These are phyloP conservation scores for Phytopythium kandeliae DNA, from an alignment of 352 stramenopile genomes.

Conservation along the genomic window DNA sequence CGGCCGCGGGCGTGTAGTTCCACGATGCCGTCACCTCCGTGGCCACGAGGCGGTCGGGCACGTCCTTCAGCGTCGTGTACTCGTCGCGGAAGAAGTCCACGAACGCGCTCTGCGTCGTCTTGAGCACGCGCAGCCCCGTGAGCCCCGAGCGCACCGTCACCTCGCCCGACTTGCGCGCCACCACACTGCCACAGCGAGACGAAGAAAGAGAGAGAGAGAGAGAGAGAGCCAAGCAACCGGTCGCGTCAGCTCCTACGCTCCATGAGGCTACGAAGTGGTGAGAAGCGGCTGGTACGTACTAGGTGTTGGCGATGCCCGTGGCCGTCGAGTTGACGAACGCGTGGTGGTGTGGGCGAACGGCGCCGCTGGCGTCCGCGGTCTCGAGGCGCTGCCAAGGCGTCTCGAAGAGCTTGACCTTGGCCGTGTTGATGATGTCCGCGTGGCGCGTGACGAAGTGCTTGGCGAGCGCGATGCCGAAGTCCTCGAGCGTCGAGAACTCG, in stretches of 20 bases:
- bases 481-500: constrained; percentile 83
- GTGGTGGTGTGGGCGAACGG: constrained; percentile 58
- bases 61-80: constrained; percentile 74
- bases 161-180: constrained; percentile 40
- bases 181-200: constrained; percentile 22
- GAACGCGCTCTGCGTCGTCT: constrained; percentile 88
- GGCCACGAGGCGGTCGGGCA: constrained; percentile 67
- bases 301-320: constrained; percentile 43
- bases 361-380: constrained; percentile 45
- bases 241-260: background rate
- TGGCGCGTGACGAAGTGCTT: constrained; percentile 86
- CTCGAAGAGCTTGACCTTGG: constrained; percentile 74
- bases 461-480: constrained; percentile 82
- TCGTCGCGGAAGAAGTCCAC: constrained; percentile 82
- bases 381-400: constrained; percentile 66
- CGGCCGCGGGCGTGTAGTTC: constrained; percentile 49
- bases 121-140: constrained; percentile 76
- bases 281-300: constrained; percentile 35
- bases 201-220: no score
- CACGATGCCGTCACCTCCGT: constrained; percentile 73
- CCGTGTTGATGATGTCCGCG: constrained; percentile 64
- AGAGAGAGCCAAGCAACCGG: background rate
- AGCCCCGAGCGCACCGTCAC: constrained; percentile 56
- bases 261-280: background rate
- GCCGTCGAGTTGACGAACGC: constrained; percentile 61